phyloP scores from a whole-genome alignment of 345 rosid species.

The Kernera saxatilis region DNA sequence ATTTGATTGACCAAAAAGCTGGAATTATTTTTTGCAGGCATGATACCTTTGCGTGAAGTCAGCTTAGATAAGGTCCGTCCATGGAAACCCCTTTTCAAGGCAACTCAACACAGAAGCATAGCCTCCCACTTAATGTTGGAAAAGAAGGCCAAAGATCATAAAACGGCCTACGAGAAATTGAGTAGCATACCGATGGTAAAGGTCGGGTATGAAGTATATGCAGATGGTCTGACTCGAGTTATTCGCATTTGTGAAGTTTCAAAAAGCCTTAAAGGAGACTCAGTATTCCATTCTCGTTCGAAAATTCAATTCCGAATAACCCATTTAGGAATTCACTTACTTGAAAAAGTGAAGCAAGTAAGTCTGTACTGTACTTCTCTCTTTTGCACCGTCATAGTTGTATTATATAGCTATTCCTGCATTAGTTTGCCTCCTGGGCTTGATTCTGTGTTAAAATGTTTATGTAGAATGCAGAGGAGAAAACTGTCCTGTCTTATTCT shows the following conservation, averaged over 20 bases:
- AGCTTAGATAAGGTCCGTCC: slow-evolving; percentile 89
- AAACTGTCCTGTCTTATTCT: slow-evolving; percentile 34
- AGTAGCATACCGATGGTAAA: slow-evolving; percentile 44
- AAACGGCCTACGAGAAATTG: slow-evolving; percentile 33
- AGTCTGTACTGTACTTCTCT: slow-evolving; percentile 20
- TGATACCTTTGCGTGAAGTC: slow-evolving; percentile 64
- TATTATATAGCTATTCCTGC: slow-evolving; percentile 1
- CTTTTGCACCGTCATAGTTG: slow-evolving; percentile 3
- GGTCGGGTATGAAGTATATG: slow-evolving; percentile 89
- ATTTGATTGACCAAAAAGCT: slow-evolving; percentile 11
- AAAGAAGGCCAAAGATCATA: slow-evolving; percentile 38
- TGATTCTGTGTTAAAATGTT: slow-evolving; percentile 27
- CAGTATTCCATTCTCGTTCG: slow-evolving; percentile 38
- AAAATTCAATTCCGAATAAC: slow-evolving; percentile 64
- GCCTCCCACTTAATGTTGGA: slow-evolving; percentile 46
- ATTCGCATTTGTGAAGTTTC: slow-evolving; percentile 69
- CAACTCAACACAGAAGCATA: slow-evolving; percentile 44
- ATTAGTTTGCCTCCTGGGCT: slow-evolving; percentile 15
- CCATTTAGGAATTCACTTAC: slow-evolving; percentile 59
- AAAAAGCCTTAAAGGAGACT: slow-evolving; percentile 41
- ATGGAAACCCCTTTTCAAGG: slow-evolving; percentile 82
- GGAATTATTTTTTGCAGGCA: slow-evolving; percentile 41
- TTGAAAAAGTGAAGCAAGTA: slow-evolving; percentile 67
- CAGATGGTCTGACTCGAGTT: slow-evolving; percentile 83
- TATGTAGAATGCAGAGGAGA: slow-evolving; percentile 51